phyloP scores from a whole-genome alignment of 495 filamentous ascomycete genomes.

The Letharia lupina region DNA sequence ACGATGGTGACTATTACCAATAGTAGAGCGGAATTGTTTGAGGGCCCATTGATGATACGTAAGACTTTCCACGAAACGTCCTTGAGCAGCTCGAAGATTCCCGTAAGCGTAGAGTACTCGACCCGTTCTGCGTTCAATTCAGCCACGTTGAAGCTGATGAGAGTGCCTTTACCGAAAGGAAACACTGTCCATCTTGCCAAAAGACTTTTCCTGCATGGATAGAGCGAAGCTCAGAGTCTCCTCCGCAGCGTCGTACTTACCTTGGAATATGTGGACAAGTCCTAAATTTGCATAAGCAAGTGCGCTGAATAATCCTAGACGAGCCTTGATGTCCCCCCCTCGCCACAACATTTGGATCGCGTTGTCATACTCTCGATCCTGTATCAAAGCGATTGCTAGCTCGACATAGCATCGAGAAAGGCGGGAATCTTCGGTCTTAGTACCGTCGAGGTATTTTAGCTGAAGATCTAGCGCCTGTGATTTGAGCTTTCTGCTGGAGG shows the following conservation, averaged over 20 bases:
- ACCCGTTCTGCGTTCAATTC: background rate
- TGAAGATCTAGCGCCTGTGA: background rate
- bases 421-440: background rate
- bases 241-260: background rate
- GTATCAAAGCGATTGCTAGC: background rate
- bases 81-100: background rate
- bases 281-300: background rate
- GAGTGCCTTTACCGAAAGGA: background rate
- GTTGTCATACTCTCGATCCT: background rate
- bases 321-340: background rate
- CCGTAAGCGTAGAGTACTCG: background rate
- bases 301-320: background rate
- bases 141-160: background rate
- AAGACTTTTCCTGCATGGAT: background rate
- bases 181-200: background rate
- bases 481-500: background rate
- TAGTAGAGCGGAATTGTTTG: conserved; percentile 3
- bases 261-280: background rate
- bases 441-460: background rate
- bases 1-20: background rate
- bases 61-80: background rate
- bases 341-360: background rate
- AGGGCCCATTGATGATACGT: background rate
- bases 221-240: background rate
- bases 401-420: background rate